Evolutionary conservation across 768 basidiomycete species (phyloP), one percentile per base, ranked within the genome.

Genomic region (Suillus tomentosus): DNA sequence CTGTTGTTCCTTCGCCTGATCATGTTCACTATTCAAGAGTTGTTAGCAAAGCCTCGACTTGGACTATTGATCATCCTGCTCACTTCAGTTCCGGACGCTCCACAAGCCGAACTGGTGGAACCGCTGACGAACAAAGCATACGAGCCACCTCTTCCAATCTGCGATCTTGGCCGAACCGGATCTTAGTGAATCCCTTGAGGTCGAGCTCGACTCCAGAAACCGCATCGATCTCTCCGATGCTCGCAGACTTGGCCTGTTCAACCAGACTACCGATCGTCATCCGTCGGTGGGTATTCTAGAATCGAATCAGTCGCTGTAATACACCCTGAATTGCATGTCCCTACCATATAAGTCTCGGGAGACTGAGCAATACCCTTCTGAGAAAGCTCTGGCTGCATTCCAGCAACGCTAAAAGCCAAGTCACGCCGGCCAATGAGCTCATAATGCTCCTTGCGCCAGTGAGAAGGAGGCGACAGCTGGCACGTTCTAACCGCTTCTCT

Each of bases 141-240:
- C 94, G 85, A 14, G 90, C 89, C 5, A 96, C 95, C 73, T 99
- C 97, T 53, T 95, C 92, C 39, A 99, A 74, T 43, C 96, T 84
- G 22, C 91, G 84, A 77, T 99, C 97, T 66, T 92, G 87, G 8
- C 92, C 92, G 71, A 98, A 98, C 4, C 96, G 87, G 57, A 95
- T 90, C 60, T 87, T 87, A 0, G 91, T 86, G 76, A 92, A 90
- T 57, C 90, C 88, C 55, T 89, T 85, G 43, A 88, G 75, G 58
- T 87, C 86, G 5, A 93, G 76, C 62, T 93, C 91, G 10, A 91
- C 88, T 0, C 91, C 91, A 7, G 90, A 84, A 15, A 86, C 81
- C 5, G 80, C 78, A 60, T 86, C 83, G 2, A 85, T 72, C 68
- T 90, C 87, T 48, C 85, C 87, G 6, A 76, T 72, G 42, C 82